A percentile compares a stretch with the other conserved stretches of the same genome.
Conservation (phyloP, 1,284 basidiomycete genomes). For the Acaromyces ingoldii region DNA sequence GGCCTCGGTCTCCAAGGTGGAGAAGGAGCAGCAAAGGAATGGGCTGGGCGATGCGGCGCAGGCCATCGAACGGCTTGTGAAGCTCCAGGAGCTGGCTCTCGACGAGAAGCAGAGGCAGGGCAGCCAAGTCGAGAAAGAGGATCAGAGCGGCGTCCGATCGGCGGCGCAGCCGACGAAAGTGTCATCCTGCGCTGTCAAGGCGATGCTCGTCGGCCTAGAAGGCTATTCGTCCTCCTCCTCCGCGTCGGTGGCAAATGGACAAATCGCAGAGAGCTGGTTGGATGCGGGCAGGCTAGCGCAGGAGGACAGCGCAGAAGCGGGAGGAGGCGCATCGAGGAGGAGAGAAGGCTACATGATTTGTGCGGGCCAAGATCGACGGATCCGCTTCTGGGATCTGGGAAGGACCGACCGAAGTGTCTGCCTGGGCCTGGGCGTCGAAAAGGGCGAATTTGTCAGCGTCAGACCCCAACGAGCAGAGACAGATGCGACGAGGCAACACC, state of each 20-base stretch:
- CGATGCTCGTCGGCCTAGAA: slow-evolving; percentile 31
- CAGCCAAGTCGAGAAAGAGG: neutral
- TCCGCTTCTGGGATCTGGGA: slow-evolving; percentile 75
- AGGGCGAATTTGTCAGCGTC: slow-evolving; percentile 11
- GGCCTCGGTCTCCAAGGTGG: neutral
- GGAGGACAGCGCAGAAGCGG: slow-evolving; percentile 1
- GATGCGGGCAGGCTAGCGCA: slow-evolving; percentile 31
- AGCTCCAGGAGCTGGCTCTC: slow-evolving; percentile 9
- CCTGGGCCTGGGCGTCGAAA: slow-evolving; percentile 16
- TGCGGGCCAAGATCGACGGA: slow-evolving; percentile 73
- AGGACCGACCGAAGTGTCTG: slow-evolving; percentile 58
- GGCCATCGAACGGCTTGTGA: slow-evolving; percentile 34
- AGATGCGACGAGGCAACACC: neutral
- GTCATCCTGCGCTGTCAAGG: slow-evolving; percentile 18
- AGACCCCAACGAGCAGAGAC: neutral
- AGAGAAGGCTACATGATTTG: slow-evolving; percentile 68
- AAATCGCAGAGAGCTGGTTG: slow-evolving; percentile 32
- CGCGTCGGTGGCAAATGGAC: slow-evolving; percentile 12
- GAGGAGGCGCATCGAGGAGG: neutral
- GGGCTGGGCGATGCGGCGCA: slow-evolving; percentile 21
- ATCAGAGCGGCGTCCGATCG: neutral
- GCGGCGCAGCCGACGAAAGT: neutral
- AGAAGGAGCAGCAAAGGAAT: neutral
- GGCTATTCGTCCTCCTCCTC: slow-evolving; percentile 28
- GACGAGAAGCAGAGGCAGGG: slow-evolving; percentile 1